Base-by-base conservation (phyloP, 768 basidiomycete genomes). In the Auriculariales sp. region DNA sequence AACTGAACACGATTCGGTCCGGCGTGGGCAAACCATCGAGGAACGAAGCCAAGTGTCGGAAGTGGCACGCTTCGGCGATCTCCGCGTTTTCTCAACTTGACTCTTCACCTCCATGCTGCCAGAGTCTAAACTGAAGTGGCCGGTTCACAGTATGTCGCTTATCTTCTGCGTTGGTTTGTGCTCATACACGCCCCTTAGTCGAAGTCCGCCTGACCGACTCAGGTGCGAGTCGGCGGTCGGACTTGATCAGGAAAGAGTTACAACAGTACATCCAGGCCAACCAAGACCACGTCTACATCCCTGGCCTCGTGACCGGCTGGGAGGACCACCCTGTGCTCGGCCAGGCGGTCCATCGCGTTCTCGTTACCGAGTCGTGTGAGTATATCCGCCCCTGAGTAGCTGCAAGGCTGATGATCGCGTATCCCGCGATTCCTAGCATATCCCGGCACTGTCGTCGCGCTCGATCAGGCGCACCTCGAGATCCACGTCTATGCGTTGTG, bases 401-500 rank as follows among this genome's bases (percentile, higher is more conserved):
- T 10, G 22, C 7, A 11, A 35, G 30, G 28, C 48, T 28, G n/a
- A n/a, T 28, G 36, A 34, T 42, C 31, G n/a, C n/a, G 14, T 31
- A 28, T 25, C 46, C 47, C n/a, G 32, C 48, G 28, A 83, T 61
- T 78, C 77, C 2, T 60, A 79, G 46, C 81, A 75, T 62, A 71
- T 77, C 68, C 69, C 11, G 63, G 66, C 19, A 69, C 67, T 10
- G 69, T 79, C 31, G 62, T 77, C 17, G 69, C 74, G 2, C 62
- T 82, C 48, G 72, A 74, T 17, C 75, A 83, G 52, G 72, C 79
- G 47, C 63, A 65, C 6, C 71, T 93, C 31, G 78, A 87, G 55
- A 79, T 95, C 49, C 88, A 99, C 59, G 78, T 95, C 12, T 99
- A 97, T 61, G 83, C 91, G 52, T 81, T 85, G 9, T 73, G 74